Evolutionary conservation across 331 rosid species (phyloP).

Genomic region (Stylosanthes scabra): DNA sequence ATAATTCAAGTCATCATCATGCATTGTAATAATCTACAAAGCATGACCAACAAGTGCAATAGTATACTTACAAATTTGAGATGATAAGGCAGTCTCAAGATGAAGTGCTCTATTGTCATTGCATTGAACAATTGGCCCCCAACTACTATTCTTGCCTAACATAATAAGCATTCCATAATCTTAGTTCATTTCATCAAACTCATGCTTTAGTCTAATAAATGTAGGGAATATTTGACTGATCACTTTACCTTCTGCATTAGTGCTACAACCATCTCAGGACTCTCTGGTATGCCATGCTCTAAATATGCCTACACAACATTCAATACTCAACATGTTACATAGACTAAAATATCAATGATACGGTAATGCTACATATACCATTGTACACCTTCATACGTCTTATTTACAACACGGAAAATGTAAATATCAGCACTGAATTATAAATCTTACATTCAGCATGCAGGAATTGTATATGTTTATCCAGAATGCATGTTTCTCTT

Average conservation of each 20-base stretch:
- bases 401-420: too few relatives aligned
- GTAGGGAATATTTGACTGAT: conserved; percentile 23
- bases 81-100: conserved; percentile 83
- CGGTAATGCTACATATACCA: too few relatives aligned
- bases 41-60: conserved; percentile 4
- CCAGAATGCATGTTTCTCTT: conserved; percentile 88
- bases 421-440: background rate
- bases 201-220: background rate
- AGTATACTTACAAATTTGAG: conserved; percentile 72
- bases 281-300: conserved; percentile 54
- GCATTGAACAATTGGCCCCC: conserved; percentile 78
- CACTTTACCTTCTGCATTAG: conserved; percentile 77
- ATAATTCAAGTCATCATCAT: conserved; percentile 16
- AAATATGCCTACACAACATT: conserved; percentile 61
- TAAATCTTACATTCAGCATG: conserved; percentile 68
- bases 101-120: conserved; percentile 86
- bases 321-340: background rate
- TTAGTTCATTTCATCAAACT: conserved; percentile 7
- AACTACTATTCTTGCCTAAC: conserved; percentile 72
- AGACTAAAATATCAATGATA: background rate
- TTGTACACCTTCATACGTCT: too few relatives aligned
- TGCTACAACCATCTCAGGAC: conserved; percentile 54
- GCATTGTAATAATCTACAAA: conserved; percentile 29
- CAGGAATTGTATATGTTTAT: conserved; percentile 78
- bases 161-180: conserved; percentile 30